phyloP scores from a whole-genome alignment of 768 basidiomycete species.

The Leccinellum luteum region DNA sequence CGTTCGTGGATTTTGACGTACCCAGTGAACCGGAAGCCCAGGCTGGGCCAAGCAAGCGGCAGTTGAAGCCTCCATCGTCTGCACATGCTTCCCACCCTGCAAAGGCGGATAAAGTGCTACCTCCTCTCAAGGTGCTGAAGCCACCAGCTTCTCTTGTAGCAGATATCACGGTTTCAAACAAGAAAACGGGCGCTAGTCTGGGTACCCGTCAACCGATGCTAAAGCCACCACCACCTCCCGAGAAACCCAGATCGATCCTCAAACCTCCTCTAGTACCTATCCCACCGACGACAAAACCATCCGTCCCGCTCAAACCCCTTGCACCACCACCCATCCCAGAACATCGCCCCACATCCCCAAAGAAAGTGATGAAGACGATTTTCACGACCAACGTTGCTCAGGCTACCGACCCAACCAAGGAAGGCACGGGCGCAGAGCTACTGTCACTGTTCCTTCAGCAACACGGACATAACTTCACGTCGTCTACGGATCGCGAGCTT shows the following conservation, averaged over 20 bases:
- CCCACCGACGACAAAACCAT: conserved; percentile 8
- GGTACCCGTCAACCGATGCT: conserved; percentile 6
- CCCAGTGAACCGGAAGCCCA: conserved; percentile 1
- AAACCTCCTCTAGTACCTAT: conserved; percentile 29
- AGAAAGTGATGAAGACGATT: conserved; percentile 46
- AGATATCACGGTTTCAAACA: background rate
- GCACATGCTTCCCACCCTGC: conserved; percentile 1
- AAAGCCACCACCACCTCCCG: background rate
- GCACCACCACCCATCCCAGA: conserved; percentile 29
- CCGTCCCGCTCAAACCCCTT: conserved; percentile 21
- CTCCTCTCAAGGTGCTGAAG: conserved; percentile 16
- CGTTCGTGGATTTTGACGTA: conserved; percentile 14
- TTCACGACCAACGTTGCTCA: conserved; percentile 51
- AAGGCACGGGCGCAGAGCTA: conserved; percentile 48
- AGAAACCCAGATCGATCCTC: conserved; percentile 24
- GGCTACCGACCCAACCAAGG: conserved; percentile 51
- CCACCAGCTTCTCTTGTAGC: conserved; percentile 9
- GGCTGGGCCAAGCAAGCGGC: conserved; percentile 11
- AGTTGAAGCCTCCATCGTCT: conserved; percentile 6
- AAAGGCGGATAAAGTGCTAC: background rate
- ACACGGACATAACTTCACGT: conserved; percentile 37
- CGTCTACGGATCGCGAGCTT: conserved; percentile 36
- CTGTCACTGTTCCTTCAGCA: conserved; percentile 53
- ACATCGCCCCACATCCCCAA: conserved; percentile 16
- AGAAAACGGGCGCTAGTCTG: background rate